Percentiles rank a stretch among this genome's conserved stretches.
phyloP scores from a whole-genome alignment of 495 filamentous ascomycete genomes.

The Apodospora peruviana region DNA sequence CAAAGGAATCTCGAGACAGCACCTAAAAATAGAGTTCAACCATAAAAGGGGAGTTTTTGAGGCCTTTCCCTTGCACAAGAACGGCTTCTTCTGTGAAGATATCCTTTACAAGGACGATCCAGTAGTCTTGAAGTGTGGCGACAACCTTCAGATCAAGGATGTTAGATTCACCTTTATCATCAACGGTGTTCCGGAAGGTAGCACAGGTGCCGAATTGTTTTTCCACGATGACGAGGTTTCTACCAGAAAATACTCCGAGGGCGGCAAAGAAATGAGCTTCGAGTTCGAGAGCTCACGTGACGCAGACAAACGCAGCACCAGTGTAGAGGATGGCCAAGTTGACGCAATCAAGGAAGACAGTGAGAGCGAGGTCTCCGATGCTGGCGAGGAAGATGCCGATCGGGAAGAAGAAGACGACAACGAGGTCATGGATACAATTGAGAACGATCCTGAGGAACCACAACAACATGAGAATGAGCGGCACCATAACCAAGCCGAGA shows the following conservation, averaged over 20 bases:
- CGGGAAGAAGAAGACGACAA: conserved; percentile 30
- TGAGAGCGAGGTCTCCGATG: conserved; percentile 25
- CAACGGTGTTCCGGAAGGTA: conserved; percentile 63
- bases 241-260: conserved; percentile 40
- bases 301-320: conserved; percentile 46
- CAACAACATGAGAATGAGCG: conserved; percentile 6
- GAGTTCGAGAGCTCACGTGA: conserved; percentile 58
- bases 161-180: conserved; percentile 69
- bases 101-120: conserved; percentile 58
- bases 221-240: conserved; percentile 34
- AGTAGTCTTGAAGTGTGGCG: conserved; percentile 64
- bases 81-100: conserved; percentile 80
- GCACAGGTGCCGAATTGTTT: conserved; percentile 57
- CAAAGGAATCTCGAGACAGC: conserved; percentile 77
- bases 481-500: conserved; percentile 26
- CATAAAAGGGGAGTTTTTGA: conserved; percentile 68
- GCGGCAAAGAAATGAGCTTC: conserved; percentile 57
- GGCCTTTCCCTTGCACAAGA: conserved; percentile 74
- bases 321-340: conserved; percentile 37
- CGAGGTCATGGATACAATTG: conserved; percentile 28
- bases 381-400: conserved; percentile 19
- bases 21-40: conserved; percentile 80
- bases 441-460: conserved; percentile 29
- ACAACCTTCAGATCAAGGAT: conserved; percentile 72
- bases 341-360: conserved; percentile 14